phyloP scores from a whole-genome alignment of 306 rosid genomes.

The Sicyos baderoa region DNA sequence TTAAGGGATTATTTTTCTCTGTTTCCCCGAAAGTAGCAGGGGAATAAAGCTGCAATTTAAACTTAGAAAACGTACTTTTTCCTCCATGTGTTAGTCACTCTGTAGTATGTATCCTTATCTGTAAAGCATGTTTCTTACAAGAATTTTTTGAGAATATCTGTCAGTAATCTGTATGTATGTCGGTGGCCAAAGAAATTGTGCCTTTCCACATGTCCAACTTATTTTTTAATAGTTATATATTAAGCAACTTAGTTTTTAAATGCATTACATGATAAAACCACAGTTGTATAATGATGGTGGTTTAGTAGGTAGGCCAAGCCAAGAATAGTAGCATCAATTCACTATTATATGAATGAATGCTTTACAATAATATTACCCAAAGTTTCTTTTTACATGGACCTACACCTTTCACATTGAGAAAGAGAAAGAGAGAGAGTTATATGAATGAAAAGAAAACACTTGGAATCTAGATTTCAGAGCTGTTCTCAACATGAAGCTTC shows the following conservation, averaged over 20 bases:
- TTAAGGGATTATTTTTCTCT: background rate
- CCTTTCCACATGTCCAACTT: conserved; percentile 7
- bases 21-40: conserved; percentile 16
- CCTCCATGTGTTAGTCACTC: conserved; percentile 6
- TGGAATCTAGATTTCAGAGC: conserved; percentile 2
- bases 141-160: conserved; percentile 3
- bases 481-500: conserved; percentile 18
- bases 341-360: conserved; percentile 15
- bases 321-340: conserved; percentile 7
- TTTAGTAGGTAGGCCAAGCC: conserved; percentile 20
- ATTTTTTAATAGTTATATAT: conserved; percentile 1
- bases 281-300: conserved; percentile 1
- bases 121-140: conserved; percentile 16
- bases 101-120: conserved; percentile 1
- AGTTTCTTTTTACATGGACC: conserved; percentile 15
- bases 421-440: background rate
- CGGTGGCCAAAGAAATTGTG: conserved; percentile 16
- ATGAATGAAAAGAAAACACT: conserved; percentile 5
- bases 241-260: background rate
- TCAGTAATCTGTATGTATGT: background rate
- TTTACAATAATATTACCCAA: background rate
- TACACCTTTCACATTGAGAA: background rate
- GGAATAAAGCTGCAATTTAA: background rate
- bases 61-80: background rate
- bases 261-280: conserved; percentile 8